Conservation (phyloP, 306 rosid genomes). For the Rosa persica region DNA sequence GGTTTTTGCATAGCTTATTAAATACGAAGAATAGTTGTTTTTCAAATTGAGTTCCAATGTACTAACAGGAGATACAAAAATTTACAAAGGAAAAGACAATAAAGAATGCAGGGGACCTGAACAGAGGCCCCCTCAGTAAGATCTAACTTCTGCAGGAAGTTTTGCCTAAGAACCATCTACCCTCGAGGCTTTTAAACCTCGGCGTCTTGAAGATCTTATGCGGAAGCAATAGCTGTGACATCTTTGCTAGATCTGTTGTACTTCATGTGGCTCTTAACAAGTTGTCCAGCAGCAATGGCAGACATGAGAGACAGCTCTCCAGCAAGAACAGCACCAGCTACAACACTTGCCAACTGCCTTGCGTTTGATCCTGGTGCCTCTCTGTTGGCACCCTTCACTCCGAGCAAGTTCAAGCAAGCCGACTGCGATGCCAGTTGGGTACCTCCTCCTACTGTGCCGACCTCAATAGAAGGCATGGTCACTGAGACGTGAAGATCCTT, state of each 20-base stretch:
- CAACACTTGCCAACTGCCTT: constrained; percentile 57
- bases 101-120: neutral
- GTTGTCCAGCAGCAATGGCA: constrained; percentile 81
- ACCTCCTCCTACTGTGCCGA: constrained; percentile 94
- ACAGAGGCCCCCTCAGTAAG: neutral
- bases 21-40: neutral
- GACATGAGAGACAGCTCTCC: constrained; percentile 91
- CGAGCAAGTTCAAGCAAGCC: constrained; percentile 80
- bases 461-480: constrained; percentile 88
- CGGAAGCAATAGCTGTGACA: constrained; percentile 38
- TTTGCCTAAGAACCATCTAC: neutral
- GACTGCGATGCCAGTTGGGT: constrained; percentile 92
- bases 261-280: constrained; percentile 83
- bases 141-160: neutral
- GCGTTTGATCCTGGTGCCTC: constrained; percentile 74
- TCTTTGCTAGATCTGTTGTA: constrained; percentile 80
- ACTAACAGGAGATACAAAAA: neutral
- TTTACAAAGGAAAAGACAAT: neutral
- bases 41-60: neutral
- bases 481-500: constrained; percentile 86
- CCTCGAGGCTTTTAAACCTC: neutral
- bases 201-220: constrained; percentile 18
- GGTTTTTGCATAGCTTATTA: neutral
- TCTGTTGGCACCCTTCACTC: constrained; percentile 81
- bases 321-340: constrained; percentile 80